Percentiles rank a stretch among this genome's conserved stretches.
phyloP scores from a whole-genome alignment of 164 flowering plant species.

The Malania oleifera region DNA sequence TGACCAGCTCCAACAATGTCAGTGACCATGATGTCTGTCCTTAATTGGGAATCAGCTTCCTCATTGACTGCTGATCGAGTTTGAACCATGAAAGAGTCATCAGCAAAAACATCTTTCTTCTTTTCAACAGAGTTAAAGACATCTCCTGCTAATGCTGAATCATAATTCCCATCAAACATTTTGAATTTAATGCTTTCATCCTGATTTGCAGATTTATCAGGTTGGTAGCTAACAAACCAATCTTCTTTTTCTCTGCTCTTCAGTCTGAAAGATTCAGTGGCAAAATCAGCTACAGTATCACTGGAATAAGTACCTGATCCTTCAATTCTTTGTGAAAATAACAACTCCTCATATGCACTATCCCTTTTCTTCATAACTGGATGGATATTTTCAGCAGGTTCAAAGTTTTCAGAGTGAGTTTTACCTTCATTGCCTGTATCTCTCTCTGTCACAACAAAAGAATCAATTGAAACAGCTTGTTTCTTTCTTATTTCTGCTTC shows the following conservation, averaged over 20 bases:
- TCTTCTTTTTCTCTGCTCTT: conserved; percentile 50
- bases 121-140: conserved; percentile 14
- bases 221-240: conserved; percentile 46
- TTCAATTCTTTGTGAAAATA: conserved; percentile 38
- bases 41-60: conserved; percentile 31
- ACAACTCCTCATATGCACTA: conserved; percentile 38
- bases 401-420: conserved; percentile 27
- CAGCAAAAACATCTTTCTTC: conserved; percentile 37
- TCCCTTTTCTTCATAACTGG: conserved; percentile 31
- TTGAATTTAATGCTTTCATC: conserved; percentile 20
- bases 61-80: conserved; percentile 25
- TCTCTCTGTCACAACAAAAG: conserved; percentile 39
- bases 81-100: conserved; percentile 80
- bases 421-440: conserved; percentile 26
- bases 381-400: conserved; percentile 24
- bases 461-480: conserved; percentile 38
- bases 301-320: conserved; percentile 16
- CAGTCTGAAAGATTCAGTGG: conserved; percentile 26
- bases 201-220: conserved; percentile 24
- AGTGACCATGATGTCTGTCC: conserved; percentile 47
- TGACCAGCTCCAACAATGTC: conserved; percentile 35
- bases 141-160: conserved; percentile 13
- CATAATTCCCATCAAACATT: conserved; percentile 31
- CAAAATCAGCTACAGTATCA: conserved; percentile 27
- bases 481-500: conserved; percentile 33